Percentiles rank a stretch among this genome's conserved stretches.
These are phyloP conservation scores for Starmerella bacillaris DNA, from an alignment of 805 yeast species.

Conservation along the genomic window DNA sequence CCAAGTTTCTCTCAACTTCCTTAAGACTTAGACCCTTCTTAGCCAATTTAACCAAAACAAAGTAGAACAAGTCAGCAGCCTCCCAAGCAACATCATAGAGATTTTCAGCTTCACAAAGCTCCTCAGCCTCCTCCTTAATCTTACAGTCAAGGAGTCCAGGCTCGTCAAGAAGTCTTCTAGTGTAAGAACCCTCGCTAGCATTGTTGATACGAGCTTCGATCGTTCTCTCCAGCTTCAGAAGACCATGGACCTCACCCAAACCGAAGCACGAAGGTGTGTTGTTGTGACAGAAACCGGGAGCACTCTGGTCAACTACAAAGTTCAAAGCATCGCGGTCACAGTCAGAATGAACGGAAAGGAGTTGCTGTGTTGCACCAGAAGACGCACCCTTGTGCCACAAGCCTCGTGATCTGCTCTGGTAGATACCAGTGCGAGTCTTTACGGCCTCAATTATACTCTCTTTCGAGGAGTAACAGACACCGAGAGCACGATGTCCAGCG, in stretches of 20 bases:
- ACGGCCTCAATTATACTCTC: conserved; percentile 73
- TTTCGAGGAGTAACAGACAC: conserved; percentile 75
- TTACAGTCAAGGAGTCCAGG: conserved; percentile 56
- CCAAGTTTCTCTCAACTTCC: conserved; percentile 73
- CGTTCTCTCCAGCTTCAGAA: conserved; percentile 48
- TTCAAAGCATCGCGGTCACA: conserved; percentile 87
- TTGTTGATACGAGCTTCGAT: conserved; percentile 39
- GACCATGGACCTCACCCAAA: conserved; percentile 42
- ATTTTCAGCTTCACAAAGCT: conserved; percentile 63
- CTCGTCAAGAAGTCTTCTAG: conserved; percentile 72
- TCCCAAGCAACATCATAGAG: conserved; percentile 79
- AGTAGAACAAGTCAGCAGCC: conserved; percentile 74
- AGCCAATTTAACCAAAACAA: conserved; percentile 46
- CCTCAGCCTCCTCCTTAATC: conserved; percentile 92
- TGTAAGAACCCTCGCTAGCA: conserved; percentile 91
- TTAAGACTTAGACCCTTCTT: conserved; percentile 60
- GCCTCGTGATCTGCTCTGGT: conserved; percentile 77
- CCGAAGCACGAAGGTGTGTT: conserved; percentile 61
- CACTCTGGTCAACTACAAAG: conserved; percentile 69
- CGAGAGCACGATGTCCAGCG: conserved; percentile 50
- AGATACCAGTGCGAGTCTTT: conserved; percentile 68
- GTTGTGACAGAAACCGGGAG: conserved; percentile 85
- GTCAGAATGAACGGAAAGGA: conserved; percentile 51
- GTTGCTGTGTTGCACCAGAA: conserved; percentile 83
- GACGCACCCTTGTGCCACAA: conserved; percentile 93